Percentiles rank a stretch among this genome's conserved stretches.
These are phyloP conservation scores for Cenchrus purpureus DNA, from an alignment of 176 grass and related monocot genomes.

Conservation along the genomic window DNA sequence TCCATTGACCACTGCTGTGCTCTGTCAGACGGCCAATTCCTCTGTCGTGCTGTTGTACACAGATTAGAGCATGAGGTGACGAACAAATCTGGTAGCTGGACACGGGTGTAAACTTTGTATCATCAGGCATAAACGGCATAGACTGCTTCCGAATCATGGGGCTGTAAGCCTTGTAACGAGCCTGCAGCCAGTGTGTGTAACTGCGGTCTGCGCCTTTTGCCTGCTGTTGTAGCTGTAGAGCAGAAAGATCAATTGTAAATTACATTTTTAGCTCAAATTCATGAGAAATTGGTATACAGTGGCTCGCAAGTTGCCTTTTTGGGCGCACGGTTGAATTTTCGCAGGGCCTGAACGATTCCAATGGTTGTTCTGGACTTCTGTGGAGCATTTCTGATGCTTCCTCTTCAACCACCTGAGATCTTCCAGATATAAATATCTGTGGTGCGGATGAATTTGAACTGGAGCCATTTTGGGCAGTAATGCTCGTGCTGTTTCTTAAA, in stretches of 20 bases:
- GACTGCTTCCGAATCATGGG: constrained; percentile 22
- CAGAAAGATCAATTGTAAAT: constrained; percentile 73
- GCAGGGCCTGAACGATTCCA: too few species aligned
- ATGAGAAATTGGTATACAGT: not conserved
- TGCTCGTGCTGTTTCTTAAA: not conserved
- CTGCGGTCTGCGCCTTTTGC: constrained; percentile 27
- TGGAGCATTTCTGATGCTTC: not conserved
- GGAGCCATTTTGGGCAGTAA: not conserved
- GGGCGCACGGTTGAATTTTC: not conserved
- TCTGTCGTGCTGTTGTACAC: constrained; percentile 33
- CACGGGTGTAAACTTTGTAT: constrained; percentile 39
- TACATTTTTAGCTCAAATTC: constrained; percentile 51
- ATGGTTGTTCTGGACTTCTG: not conserved
- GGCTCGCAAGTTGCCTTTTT: not conserved
- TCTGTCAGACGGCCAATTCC: not conserved
- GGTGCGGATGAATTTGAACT: not conserved
- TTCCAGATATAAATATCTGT: not conserved
- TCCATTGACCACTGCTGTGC: constrained; percentile 33
- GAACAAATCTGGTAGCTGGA: constrained; percentile 45
- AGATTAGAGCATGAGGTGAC: constrained; percentile 41
- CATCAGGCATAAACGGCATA: constrained; percentile 21
- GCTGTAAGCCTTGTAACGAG: constrained; percentile 12
- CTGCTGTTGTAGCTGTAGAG: constrained; percentile 52
- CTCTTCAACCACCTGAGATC: not conserved
- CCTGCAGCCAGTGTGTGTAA: constrained; percentile 28